Evolutionary conservation across 1,284 basidiomycete genomes (phyloP).

Genomic region (Sphaerobolus stellatus): DNA sequence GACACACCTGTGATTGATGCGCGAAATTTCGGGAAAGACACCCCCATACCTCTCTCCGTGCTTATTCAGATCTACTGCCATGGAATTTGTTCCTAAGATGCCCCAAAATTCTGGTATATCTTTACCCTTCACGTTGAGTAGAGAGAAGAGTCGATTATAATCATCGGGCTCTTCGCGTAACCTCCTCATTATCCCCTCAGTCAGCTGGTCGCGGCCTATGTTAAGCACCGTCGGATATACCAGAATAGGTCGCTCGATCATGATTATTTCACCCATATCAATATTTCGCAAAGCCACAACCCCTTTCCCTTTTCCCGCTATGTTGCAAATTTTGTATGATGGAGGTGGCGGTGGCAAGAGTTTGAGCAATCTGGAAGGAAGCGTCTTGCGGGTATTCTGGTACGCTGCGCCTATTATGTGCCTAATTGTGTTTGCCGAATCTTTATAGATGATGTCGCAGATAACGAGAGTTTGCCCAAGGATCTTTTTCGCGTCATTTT

Average conservation of each 20-base stretch:
- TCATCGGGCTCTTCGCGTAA: too few relatives aligned
- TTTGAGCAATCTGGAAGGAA: too few relatives aligned
- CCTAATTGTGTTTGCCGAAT: too few relatives aligned
- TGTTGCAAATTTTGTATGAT: not conserved
- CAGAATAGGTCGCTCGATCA: not conserved
- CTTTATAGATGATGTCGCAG: too few relatives aligned
- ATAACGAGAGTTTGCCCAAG: too few relatives aligned
- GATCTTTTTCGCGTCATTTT: too few relatives aligned
- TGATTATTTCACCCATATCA: not conserved
- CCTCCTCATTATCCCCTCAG: too few relatives aligned
- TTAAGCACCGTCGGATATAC: too few relatives aligned
- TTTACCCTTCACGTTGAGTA: not conserved
- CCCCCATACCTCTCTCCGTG: not conserved
- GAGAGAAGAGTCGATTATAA: not conserved
- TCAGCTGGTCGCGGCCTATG: too few relatives aligned
- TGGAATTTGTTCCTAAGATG: not conserved
- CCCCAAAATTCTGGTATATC: not conserved
- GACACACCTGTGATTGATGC: not conserved
- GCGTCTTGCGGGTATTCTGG: too few relatives aligned
- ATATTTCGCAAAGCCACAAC: not conserved
- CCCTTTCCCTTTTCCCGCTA: not conserved
- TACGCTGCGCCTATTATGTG: too few relatives aligned
- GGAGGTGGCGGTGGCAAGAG: too few relatives aligned
- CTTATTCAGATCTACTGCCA: not conserved
- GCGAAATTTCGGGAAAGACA: not conserved